Conservation (phyloP, 2,329 filamentous ascomycete species). For the Cladophialophora carrionii region DNA sequence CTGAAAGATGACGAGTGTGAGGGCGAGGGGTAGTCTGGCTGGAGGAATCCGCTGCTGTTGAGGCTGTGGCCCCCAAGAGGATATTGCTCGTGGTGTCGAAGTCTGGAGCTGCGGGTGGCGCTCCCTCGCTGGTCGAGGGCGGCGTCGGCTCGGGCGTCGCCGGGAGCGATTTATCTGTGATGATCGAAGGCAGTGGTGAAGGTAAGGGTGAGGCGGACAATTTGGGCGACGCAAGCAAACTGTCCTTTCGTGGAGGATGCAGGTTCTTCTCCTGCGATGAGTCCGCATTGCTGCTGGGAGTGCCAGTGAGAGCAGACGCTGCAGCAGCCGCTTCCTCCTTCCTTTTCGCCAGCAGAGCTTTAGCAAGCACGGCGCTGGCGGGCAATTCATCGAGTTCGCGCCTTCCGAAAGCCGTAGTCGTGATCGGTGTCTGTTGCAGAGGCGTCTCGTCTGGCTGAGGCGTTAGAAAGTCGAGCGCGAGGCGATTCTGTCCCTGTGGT, state of each 20-base stretch:
- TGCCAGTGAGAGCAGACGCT: neutral
- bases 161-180: constrained; percentile 28
- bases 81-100: constrained; percentile 30
- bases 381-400: constrained; percentile 36
- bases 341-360: constrained; percentile 37
- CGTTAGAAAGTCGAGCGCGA: constrained; percentile 55
- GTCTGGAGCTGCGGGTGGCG: constrained; percentile 24
- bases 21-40: constrained; percentile 19
- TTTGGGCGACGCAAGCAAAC: constrained; percentile 15
- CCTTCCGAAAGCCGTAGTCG: constrained; percentile 29
- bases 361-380: constrained; percentile 39
- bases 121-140: constrained; percentile 31
- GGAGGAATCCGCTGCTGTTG: constrained; percentile 16
- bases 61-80: constrained; percentile 23
- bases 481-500: neutral
- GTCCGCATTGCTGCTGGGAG: constrained; percentile 6
- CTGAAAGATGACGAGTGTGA: constrained; percentile 47
- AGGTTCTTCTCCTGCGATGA: neutral
- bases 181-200: constrained; percentile 11
- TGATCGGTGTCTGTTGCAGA: constrained; percentile 31
- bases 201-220: constrained; percentile 11
- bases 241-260: constrained; percentile 21
- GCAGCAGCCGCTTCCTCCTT: constrained; percentile 31
- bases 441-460: constrained; percentile 45
- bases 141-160: constrained; percentile 30